A percentile compares a stretch with the other conserved stretches of the same genome.
Evolutionary conservation across 257 asterid species (phyloP).

Genomic region (Mitragyna speciosa): DNA sequence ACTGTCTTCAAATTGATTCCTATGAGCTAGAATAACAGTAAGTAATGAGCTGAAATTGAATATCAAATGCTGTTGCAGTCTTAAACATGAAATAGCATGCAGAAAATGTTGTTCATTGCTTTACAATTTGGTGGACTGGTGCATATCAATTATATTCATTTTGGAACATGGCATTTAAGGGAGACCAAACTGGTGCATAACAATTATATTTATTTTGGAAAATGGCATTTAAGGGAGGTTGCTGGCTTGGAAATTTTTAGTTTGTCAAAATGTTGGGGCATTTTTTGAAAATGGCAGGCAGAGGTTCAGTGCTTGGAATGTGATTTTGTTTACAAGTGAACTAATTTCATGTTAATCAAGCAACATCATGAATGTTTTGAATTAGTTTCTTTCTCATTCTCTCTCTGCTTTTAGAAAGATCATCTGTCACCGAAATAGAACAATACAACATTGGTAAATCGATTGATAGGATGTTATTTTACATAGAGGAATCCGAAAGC

Average conservation of each 20-base stretch:
- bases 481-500: background rate
- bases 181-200: too few relatives aligned
- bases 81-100: background rate
- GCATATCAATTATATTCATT: background rate
- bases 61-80: background rate
- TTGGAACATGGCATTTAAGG: background rate
- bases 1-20: background rate
- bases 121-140: background rate
- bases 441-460: background rate
- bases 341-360: background rate
- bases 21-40: background rate
- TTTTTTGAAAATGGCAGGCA: background rate
- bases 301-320: background rate
- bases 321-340: background rate
- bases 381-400: too few relatives aligned
- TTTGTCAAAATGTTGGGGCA: background rate
- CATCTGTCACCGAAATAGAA: too few relatives aligned
- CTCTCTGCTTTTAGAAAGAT: too few relatives aligned
- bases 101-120: background rate
- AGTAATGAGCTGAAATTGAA: background rate
- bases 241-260: background rate
- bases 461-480: background rate
- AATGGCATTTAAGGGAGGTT: too few relatives aligned
- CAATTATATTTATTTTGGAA: too few relatives aligned
- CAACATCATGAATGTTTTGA: background rate